These are phyloP conservation scores for Orobanche coerulescens DNA, from an alignment of 257 asterid genomes.

Conservation along the genomic window DNA sequence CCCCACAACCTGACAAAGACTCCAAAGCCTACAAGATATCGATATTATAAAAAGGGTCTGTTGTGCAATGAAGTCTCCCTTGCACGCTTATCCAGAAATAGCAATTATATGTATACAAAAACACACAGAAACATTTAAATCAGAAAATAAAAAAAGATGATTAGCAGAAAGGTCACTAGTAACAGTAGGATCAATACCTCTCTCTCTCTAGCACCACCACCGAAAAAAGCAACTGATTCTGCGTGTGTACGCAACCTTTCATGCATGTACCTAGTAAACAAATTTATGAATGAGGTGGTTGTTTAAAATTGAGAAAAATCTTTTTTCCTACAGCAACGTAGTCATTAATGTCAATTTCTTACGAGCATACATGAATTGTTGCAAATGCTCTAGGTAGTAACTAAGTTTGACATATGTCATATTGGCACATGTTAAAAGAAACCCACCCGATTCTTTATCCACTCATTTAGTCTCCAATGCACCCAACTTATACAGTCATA, in stretches of 20 bases:
- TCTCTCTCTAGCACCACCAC: slow-evolving; percentile 96
- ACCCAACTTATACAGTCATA: background rate
- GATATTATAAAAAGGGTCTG: background rate
- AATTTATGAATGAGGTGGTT: slow-evolving; percentile 15
- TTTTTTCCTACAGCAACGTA: background rate
- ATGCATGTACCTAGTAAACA: slow-evolving; percentile 81
- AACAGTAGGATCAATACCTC: slow-evolving; percentile 48
- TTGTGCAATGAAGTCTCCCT: background rate
- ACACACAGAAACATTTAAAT: background rate
- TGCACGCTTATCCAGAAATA: background rate
- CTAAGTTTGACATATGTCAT: background rate
- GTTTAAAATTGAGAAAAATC: slow-evolving; percentile 13
- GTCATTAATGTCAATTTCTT: slow-evolving; percentile 10
- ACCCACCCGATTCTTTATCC: background rate
- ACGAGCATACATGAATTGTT: background rate
- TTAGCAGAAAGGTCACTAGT: background rate
- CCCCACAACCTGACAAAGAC: background rate
- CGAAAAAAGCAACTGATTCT: slow-evolving; percentile 98
- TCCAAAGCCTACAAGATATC: background rate
- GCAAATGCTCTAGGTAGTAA: background rate
- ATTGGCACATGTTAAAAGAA: background rate
- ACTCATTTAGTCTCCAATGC: background rate
- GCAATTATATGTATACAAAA: background rate
- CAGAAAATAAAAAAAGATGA: background rate
- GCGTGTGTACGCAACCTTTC: slow-evolving; percentile 99